phyloP scores from a whole-genome alignment of 2,329 filamentous ascomycete genomes.

The Fusarium bactridioides region DNA sequence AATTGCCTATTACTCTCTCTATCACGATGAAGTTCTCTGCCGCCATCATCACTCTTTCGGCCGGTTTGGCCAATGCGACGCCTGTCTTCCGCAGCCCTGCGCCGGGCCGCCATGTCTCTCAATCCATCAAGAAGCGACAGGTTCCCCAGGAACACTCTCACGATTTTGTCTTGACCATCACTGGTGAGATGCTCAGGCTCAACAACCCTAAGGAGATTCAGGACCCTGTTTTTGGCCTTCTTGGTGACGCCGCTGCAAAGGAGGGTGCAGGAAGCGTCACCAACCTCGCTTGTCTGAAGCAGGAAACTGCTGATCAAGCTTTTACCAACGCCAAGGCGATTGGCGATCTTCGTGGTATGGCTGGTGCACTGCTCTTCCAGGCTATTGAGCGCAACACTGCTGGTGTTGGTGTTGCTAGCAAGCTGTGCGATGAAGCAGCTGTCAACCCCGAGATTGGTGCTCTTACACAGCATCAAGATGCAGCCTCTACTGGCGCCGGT shows the following conservation, averaged over 20 bases:
- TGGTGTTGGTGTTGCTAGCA: conserved; percentile 33
- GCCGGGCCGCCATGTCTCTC: not conserved
- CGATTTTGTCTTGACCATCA: conserved; percentile 3
- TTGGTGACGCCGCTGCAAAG: conserved; percentile 3
- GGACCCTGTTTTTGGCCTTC: not conserved
- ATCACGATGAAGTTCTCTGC: conserved; percentile 10
- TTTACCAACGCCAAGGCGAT: conserved; percentile 66
- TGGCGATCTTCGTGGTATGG: conserved; percentile 61
- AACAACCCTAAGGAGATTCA: conserved; percentile 14
- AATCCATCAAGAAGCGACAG: conserved; percentile 2
- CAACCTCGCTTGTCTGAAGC: conserved; percentile 55
- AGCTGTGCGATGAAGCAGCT: not conserved
- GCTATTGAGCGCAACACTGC: conserved; percentile 62
- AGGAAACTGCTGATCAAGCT: conserved; percentile 63
- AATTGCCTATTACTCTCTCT: not conserved
- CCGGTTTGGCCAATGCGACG: not conserved
- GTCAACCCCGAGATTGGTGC: conserved; percentile 12
- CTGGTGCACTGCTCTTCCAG: conserved; percentile 62
- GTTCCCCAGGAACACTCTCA: conserved; percentile 14
- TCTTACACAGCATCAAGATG: conserved; percentile 10
- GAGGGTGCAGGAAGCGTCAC: conserved; percentile 50
- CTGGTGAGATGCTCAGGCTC: not conserved
- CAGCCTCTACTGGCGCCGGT: not conserved
- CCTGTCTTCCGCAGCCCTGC: not conserved
- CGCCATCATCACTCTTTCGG: not conserved